Base-by-base conservation (phyloP, 139 green algal genomes). In the Parachlorella kessleri region DNA sequence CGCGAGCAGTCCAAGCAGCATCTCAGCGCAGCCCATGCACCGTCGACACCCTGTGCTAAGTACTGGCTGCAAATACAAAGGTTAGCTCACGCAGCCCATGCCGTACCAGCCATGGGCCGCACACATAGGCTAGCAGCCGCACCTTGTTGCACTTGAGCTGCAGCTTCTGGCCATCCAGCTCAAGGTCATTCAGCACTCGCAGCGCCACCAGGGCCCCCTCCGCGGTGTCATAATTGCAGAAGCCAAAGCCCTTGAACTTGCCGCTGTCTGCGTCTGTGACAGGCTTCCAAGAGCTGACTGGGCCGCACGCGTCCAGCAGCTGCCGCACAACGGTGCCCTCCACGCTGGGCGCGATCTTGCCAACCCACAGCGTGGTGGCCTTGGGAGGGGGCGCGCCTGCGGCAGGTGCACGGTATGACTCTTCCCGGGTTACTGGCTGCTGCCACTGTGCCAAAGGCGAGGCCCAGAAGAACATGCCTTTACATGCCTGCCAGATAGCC, bases 211-310 rank as follows among this genome's bases (percentile, higher is more conserved):
- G 72, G 21, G 93, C 90, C 3, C 89, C 92, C 75, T 96, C 88
- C 1, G 87, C 85, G 39, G 93, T 85, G 65, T 91, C 89, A 80
- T 93, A 99, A 76, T 97, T 95, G 67, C 88, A 94, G 67, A 98
- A 98, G 30, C 95, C 95, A 88, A 98, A 98, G 10, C 91, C 92
- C 76, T 98, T 98, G 41, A 81, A 81, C 53, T 81, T 69, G 36
- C 90, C 84, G 0, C 83, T 97, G 5, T 90, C 88, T 2, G 94
- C 89, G 69, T 98, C 94, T 21, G n/a, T 83, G 21, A 92, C 85
- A 1, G 92, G 89, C 84, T 98, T 98, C 95, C 95, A 98, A 37
- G 84, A 92, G 67, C 26, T 38, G 10, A 98, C 53, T 2, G 76
- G 36, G 0, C 95, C 94, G 79, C 95, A 98, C 23, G 90, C 91